Percentiles rank a stretch among this genome's conserved stretches.
These are phyloP conservation scores for Penicillium concentricum DNA, from an alignment of 2,329 filamentous ascomycete genomes.

Conservation along the genomic window DNA sequence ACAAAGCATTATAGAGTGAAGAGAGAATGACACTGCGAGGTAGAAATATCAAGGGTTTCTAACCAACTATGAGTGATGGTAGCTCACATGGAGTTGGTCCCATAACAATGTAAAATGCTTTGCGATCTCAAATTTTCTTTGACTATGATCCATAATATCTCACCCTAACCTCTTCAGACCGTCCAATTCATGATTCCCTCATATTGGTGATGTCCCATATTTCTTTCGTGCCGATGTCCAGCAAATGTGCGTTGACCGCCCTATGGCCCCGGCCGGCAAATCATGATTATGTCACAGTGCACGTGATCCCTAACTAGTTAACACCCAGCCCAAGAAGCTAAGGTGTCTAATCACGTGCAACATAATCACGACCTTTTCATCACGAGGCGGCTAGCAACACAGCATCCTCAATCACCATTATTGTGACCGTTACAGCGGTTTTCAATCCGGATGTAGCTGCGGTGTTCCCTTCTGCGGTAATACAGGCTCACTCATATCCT, in stretches of 20 bases:
- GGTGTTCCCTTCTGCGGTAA: conserved; percentile 28
- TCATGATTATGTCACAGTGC: background rate
- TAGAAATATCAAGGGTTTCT: background rate
- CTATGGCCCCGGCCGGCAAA: background rate
- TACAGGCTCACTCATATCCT: conserved; percentile 26
- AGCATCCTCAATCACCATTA: conserved; percentile 21
- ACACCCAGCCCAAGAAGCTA: background rate
- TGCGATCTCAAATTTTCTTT: background rate
- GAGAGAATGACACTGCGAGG: background rate
- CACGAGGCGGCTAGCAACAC: conserved; percentile 21
- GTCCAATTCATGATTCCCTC: background rate
- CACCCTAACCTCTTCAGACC: too few relatives aligned
- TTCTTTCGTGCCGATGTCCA: background rate
- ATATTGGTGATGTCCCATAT: background rate
- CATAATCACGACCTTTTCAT: conserved; percentile 21
- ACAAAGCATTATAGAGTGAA: background rate
- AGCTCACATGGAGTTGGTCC: background rate
- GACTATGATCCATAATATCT: background rate
- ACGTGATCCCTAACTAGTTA: background rate
- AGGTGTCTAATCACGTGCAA: background rate
- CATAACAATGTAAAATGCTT: background rate
- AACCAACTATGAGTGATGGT: background rate
- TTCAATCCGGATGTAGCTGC: conserved; percentile 38
- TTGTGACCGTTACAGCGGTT: conserved; percentile 32
- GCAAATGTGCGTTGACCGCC: background rate